Percentiles rank a stretch among this genome's conserved stretches.
Conservation (phyloP, 75 land plant species). For the Selaginella moellendorffii region DNA sequence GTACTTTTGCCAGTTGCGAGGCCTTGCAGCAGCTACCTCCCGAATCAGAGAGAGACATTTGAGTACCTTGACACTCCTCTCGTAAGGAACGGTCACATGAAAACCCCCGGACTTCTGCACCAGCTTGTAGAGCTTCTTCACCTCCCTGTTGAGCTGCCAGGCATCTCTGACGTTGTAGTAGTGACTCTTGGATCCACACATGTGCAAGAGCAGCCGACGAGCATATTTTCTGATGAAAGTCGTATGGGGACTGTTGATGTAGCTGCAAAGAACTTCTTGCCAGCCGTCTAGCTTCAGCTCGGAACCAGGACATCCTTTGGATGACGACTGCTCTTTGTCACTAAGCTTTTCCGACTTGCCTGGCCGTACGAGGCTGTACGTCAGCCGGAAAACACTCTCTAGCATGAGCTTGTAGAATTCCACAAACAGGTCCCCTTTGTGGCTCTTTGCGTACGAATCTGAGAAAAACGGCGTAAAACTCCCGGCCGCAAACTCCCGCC, state of each 20-base stretch:
- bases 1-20: conserved; percentile 96
- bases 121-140: conserved; percentile 59
- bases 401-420: conserved; percentile 79
- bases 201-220: conserved; percentile 79
- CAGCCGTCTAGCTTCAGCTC: conserved; percentile 87
- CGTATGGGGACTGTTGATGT: conserved; percentile 84
- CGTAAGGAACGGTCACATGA: conserved; percentile 67
- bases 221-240: conserved; percentile 83
- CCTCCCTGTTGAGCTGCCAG: conserved; percentile 84
- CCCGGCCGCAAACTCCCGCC: conserved; percentile 84
- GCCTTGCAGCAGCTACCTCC: conserved; percentile 85
- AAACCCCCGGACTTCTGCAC: conserved; percentile 74
- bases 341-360: conserved; percentile 71
- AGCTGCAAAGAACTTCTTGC: conserved; percentile 94
- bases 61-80: conserved; percentile 83
- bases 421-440: conserved; percentile 62
- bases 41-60: conserved; percentile 68
- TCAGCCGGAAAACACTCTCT: conserved; percentile 78
- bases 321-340: conserved; percentile 52
- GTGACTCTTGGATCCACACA: conserved; percentile 87
- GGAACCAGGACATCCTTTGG: conserved; percentile 27
- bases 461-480: conserved; percentile 93
- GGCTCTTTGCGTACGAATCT: conserved; percentile 93
- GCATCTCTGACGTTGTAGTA: conserved; percentile 91
- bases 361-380: conserved; percentile 79